phyloP scores from a whole-genome alignment of 306 rosid genomes.

The Quercus alba region DNA sequence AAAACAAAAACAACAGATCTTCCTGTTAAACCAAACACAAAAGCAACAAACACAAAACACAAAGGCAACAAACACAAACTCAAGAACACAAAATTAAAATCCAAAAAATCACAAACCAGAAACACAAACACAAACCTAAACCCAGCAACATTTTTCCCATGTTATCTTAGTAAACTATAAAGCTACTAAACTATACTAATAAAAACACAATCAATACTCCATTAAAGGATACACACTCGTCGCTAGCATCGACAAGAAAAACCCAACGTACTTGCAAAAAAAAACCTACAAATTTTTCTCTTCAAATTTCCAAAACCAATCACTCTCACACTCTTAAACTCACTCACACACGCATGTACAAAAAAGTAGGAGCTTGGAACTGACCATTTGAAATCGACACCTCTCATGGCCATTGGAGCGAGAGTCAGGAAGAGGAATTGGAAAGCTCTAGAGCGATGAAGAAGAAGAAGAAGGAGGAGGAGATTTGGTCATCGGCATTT shows the following conservation, averaged over 20 bases:
- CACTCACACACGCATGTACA: background rate
- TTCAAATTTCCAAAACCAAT: background rate
- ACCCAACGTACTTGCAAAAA: constrained; percentile 80
- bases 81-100: no score
- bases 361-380: background rate
- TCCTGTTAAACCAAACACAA: no score
- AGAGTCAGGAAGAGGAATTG: background rate
- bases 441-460: constrained; percentile 27
- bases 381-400: constrained; percentile 94
- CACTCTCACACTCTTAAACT: background rate
- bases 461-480: constrained; percentile 1
- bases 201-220: background rate
- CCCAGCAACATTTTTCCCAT: background rate
- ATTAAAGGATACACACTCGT: constrained; percentile 90
- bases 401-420: constrained; percentile 76
- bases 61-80: no score
- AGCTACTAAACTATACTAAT: background rate
- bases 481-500: constrained; percentile 17
- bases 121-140: no score
- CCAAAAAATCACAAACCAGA: no score
- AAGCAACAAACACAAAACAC: no score
- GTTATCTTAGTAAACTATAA: background rate
- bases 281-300: background rate
- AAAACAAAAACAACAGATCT: no score
- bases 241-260: constrained; percentile 96